phyloP scores from a whole-genome alignment of 2,329 filamentous ascomycete genomes.

The Eutypella sp. region DNA sequence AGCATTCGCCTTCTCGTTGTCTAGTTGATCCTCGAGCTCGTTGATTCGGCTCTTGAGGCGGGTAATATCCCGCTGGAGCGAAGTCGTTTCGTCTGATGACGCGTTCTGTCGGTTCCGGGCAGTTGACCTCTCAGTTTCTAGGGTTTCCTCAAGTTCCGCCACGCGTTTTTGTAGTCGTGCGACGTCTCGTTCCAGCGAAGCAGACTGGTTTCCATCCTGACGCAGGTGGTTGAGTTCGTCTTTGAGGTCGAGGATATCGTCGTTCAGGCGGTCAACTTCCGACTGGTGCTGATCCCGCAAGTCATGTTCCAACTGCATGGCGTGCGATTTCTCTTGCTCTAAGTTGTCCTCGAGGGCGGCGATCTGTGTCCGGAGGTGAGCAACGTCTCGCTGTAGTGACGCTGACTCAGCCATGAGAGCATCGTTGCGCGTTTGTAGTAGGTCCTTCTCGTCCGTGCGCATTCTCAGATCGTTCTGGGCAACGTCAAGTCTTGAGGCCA shows the following conservation, averaged over 20 bases:
- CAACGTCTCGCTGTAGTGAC: constrained; percentile 61
- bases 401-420: constrained; percentile 60
- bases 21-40: constrained; percentile 42
- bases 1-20: constrained; percentile 50
- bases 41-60: constrained; percentile 39
- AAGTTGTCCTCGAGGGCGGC: constrained; percentile 43
- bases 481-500: constrained; percentile 48
- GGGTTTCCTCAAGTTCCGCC: constrained; percentile 15
- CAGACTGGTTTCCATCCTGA: constrained; percentile 15
- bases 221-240: constrained; percentile 33
- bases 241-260: constrained; percentile 43
- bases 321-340: constrained; percentile 50
- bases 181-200: constrained; percentile 17
- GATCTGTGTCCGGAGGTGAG: constrained; percentile 41
- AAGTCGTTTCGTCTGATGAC: constrained; percentile 57
- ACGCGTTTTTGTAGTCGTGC: constrained; percentile 18
- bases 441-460: constrained; percentile 60
- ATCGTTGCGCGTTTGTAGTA: constrained; percentile 65
- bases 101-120: constrained; percentile 64
- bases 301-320: constrained; percentile 55
- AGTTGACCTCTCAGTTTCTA: constrained; percentile 54
- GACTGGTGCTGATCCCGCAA: constrained; percentile 48
- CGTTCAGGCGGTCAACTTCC: constrained; percentile 45
- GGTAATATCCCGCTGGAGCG: constrained; percentile 58
- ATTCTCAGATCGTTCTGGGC: constrained; percentile 55